These are phyloP conservation scores for Backusella circina DNA, from an alignment of 192 early-diverging fungal genomes.

Conservation along the genomic window DNA sequence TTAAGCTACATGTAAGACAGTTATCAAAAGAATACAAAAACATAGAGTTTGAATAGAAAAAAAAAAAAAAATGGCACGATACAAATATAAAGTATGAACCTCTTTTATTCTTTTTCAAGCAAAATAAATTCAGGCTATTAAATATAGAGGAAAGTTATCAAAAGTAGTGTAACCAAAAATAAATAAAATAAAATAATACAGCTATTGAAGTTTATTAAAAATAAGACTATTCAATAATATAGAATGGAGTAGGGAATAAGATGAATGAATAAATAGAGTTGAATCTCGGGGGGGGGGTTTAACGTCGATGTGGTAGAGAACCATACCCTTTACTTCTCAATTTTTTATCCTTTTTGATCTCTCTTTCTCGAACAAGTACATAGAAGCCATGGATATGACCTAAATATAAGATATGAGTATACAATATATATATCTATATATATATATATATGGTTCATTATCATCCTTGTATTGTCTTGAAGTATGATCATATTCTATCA, in stretches of 20 bases:
- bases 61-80: no score
- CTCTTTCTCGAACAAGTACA: constrained; percentile 22
- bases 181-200: background rate
- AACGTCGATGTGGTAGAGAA: background rate
- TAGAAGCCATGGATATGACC: constrained; percentile 34
- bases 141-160: background rate
- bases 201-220: background rate
- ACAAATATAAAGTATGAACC: no score
- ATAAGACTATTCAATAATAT: background rate
- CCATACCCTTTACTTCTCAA: background rate
- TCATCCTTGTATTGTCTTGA: background rate
- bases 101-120: no score
- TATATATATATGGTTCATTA: background rate
- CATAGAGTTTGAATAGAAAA: no score
- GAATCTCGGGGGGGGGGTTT: background rate
- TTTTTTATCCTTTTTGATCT: background rate
- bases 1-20: no score
- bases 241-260: background rate
- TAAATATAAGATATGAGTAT: background rate
- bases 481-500: background rate
- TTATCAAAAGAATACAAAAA: no score
- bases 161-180: background rate
- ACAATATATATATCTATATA: background rate
- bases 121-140: no score
- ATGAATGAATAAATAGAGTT: background rate